phyloP scores from a whole-genome alignment of 257 asterid genomes.

The Buddleja alternifolia region DNA sequence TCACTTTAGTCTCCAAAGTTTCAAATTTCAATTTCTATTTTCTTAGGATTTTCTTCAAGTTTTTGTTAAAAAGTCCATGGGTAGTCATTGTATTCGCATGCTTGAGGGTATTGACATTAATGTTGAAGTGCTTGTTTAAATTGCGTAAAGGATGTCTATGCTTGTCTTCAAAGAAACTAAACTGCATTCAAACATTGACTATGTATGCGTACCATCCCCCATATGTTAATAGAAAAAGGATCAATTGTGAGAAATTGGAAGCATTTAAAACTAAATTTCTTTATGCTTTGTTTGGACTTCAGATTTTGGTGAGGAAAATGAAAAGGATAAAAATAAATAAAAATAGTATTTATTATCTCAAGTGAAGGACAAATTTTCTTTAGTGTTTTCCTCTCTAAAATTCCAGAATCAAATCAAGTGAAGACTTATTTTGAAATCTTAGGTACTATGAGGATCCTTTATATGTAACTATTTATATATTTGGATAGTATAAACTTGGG shows the following conservation, averaged over 20 bases:
- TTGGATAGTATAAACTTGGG: slow-evolving; percentile 23
- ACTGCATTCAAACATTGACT: neutral
- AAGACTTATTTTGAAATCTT: slow-evolving; percentile 1
- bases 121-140: slow-evolving; percentile 14
- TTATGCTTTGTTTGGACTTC: too few species aligned
- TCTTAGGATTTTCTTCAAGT: slow-evolving; percentile 17
- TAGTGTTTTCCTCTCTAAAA: too few species aligned
- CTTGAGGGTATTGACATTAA: slow-evolving; percentile 18
- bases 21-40: slow-evolving; percentile 23
- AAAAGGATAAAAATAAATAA: too few species aligned
- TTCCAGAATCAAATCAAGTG: neutral
- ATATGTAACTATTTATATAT: slow-evolving; percentile 4
- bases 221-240: slow-evolving; percentile 17
- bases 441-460: slow-evolving; percentile 8
- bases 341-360: too few species aligned
- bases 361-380: too few species aligned
- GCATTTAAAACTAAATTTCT: slow-evolving; percentile 3
- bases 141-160: neutral
- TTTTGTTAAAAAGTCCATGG: slow-evolving; percentile 5
- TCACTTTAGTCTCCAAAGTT: slow-evolving; percentile 26
- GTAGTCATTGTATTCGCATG: slow-evolving; percentile 14
- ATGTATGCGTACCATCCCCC: neutral
- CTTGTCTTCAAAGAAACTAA: slow-evolving; percentile 8
- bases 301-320: too few species aligned
- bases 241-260: slow-evolving; percentile 6